A percentile compares a stretch with the other conserved stretches of the same genome.
Conservation (phyloP, 805 yeast genomes). For the Yarrowia sp. region DNA sequence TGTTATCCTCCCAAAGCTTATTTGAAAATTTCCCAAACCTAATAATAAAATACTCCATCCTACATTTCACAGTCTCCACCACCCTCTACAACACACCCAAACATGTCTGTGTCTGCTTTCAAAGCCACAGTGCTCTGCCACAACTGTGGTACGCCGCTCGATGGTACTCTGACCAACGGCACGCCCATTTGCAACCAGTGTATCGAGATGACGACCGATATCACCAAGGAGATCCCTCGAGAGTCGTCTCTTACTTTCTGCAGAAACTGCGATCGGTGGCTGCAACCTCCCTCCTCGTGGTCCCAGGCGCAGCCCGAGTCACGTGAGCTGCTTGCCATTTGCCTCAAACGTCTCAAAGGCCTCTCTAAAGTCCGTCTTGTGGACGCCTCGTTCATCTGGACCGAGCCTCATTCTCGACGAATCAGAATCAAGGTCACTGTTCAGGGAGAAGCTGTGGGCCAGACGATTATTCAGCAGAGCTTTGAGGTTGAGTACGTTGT, state of each 20-base stretch:
- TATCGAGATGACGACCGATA: slow-evolving; percentile 87
- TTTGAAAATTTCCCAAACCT: slow-evolving; percentile 15
- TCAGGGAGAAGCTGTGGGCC: slow-evolving; percentile 80
- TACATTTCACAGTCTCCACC: neutral
- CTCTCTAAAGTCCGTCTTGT: slow-evolving; percentile 80
- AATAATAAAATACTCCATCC: neutral
- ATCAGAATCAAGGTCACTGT: slow-evolving; percentile 82
- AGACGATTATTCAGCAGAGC: slow-evolving; percentile 86
- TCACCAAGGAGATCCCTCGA: slow-evolving; percentile 90
- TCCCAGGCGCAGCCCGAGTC: slow-evolving; percentile 85
- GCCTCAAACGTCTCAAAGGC: slow-evolving; percentile 85
- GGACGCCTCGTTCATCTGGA: slow-evolving; percentile 94
- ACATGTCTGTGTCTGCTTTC: slow-evolving; percentile 25
- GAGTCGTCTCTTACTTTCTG: slow-evolving; percentile 85
- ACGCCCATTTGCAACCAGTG: slow-evolving; percentile 97
- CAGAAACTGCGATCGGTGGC: slow-evolving; percentile 92
- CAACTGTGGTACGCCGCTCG: slow-evolving; percentile 98
- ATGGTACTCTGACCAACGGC: slow-evolving; percentile 58
- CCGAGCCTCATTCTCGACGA: slow-evolving; percentile 96
- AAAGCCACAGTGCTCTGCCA: slow-evolving; percentile 90
- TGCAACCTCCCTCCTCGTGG: slow-evolving; percentile 96
- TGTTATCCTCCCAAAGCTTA: neutral
- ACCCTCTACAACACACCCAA: neutral
- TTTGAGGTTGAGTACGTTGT: slow-evolving; percentile 94
- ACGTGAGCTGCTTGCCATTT: slow-evolving; percentile 85